Percentiles rank a stretch among this genome's conserved stretches.
phyloP scores from a whole-genome alignment of 2,329 filamentous ascomycete species.

The Pseudogymnoascus sp. region DNA sequence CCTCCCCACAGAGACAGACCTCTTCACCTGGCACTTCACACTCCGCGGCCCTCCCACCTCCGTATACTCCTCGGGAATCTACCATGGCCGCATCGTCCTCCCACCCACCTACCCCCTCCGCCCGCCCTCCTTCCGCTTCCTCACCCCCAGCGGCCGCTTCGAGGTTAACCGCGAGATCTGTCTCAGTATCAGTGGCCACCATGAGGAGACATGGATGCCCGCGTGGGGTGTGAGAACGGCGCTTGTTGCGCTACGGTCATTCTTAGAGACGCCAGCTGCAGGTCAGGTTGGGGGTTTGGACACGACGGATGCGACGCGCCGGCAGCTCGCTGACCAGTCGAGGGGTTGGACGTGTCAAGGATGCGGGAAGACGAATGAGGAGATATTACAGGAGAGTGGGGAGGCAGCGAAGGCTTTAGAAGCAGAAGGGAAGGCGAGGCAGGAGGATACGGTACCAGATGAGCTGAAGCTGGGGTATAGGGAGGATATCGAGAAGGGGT shows the following conservation, averaged over 20 bases:
- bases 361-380: conserved; percentile 63
- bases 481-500: conserved; percentile 53
- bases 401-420: conserved; percentile 38
- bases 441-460: conserved; percentile 38
- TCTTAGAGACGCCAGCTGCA: conserved; percentile 84
- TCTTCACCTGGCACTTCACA: conserved; percentile 99
- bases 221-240: conserved; percentile 95
- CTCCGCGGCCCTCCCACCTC: conserved; percentile 82
- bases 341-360: conserved; percentile 56
- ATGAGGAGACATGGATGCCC: conserved; percentile 98
- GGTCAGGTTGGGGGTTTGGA: conserved; percentile 90
- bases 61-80: conserved; percentile 67
- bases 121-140: conserved; percentile 90
- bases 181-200: conserved; percentile 84
- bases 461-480: conserved; percentile 57
- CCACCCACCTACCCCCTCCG: conserved; percentile 84
- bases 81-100: conserved; percentile 90
- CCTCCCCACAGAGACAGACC: conserved; percentile 64
- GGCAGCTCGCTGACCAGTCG: conserved; percentile 60
- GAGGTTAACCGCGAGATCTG: conserved; percentile 97
- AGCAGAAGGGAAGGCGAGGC: conserved; percentile 30
- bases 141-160: conserved; percentile 85
- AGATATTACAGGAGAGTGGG: conserved; percentile 65
- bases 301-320: conserved; percentile 56
- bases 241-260: conserved; percentile 67